A percentile compares a stretch with the other conserved stretches of the same genome.
These are phyloP conservation scores for Ustilago vetiveriae DNA, from an alignment of 1,284 basidiomycete genomes.

Conservation along the genomic window DNA sequence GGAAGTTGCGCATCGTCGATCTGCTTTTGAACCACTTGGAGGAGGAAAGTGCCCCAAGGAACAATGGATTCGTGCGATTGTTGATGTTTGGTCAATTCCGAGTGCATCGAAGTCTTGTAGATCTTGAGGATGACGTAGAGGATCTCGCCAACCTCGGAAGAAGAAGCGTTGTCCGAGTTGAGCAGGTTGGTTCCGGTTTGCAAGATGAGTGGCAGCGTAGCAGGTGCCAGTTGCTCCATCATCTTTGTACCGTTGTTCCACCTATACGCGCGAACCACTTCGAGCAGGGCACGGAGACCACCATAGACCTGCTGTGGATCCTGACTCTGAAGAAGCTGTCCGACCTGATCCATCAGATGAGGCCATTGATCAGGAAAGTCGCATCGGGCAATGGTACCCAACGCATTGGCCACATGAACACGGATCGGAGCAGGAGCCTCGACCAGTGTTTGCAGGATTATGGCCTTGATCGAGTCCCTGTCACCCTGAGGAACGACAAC, in stretches of 20 bases:
- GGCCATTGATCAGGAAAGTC: conserved; percentile 64
- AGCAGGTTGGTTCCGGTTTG: conserved; percentile 52
- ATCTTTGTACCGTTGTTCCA: conserved; percentile 58
- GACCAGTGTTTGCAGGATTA: conserved; percentile 56
- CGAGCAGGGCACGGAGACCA: conserved; percentile 61
- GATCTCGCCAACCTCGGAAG: conserved; percentile 59
- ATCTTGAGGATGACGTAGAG: conserved; percentile 63
- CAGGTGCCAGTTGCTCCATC: conserved; percentile 56
- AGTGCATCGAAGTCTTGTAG: conserved; percentile 64
- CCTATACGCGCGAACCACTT: conserved; percentile 60
- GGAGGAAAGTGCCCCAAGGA: conserved; percentile 63
- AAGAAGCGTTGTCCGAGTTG: conserved; percentile 48
- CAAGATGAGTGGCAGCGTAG: conserved; percentile 60
- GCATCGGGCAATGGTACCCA: conserved; percentile 54
- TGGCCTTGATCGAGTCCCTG: conserved; percentile 47
- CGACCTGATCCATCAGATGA: conserved; percentile 58
- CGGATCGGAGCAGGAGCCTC: conserved; percentile 47
- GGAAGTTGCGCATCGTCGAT: conserved; percentile 49
- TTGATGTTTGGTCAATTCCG: conserved; percentile 59
- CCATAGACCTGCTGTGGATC: conserved; percentile 54
- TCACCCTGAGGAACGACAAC: conserved; percentile 49
- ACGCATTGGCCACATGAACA: conserved; percentile 55
- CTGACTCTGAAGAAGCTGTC: conserved; percentile 49
- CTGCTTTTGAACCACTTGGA: conserved; percentile 60
- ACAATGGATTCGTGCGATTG: conserved; percentile 63